Evolutionary conservation across 768 basidiomycete genomes (phyloP).

Genomic region (Boletus subcaerulescens): DNA sequence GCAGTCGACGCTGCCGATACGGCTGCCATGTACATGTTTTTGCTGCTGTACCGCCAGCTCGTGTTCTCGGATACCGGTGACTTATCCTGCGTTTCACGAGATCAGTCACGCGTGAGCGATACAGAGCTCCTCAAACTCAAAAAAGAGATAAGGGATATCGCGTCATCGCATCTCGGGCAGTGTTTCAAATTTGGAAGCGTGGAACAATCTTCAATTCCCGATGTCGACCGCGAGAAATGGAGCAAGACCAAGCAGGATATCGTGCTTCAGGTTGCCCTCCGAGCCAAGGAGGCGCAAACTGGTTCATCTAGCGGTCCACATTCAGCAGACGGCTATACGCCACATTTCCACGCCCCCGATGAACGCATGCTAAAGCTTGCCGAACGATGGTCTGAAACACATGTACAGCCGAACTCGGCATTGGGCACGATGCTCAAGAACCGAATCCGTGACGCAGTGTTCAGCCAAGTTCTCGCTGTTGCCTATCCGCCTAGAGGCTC

Average conservation of each 20-base stretch:
- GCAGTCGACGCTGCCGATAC: slow-evolving; percentile 73
- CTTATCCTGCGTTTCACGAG: slow-evolving; percentile 25
- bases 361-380: slow-evolving; percentile 55
- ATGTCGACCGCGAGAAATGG: slow-evolving; percentile 51
- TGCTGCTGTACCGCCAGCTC: slow-evolving; percentile 78
- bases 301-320: slow-evolving; percentile 24
- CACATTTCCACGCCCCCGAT: slow-evolving; percentile 39
- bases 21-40: slow-evolving; percentile 73
- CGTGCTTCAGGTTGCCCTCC: slow-evolving; percentile 71
- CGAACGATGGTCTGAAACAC: slow-evolving; percentile 66
- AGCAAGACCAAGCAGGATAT: slow-evolving; percentile 57
- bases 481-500: slow-evolving; percentile 48
- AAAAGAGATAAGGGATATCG: slow-evolving; percentile 70
- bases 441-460: slow-evolving; percentile 62
- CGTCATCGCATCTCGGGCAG: slow-evolving; percentile 55
- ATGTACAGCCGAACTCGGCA: slow-evolving; percentile 59
- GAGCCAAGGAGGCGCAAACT: slow-evolving; percentile 49
- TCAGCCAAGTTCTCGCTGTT: slow-evolving; percentile 53
- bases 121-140: slow-evolving; percentile 60
- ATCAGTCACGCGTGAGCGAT: slow-evolving; percentile 44
- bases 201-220: slow-evolving; percentile 24
- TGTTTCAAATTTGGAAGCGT: slow-evolving; percentile 44
- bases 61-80: slow-evolving; percentile 46
- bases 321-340: slow-evolving; percentile 24
- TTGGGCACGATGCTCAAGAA: slow-evolving; percentile 59